A percentile compares a stretch with the other conserved stretches of the same genome.
phyloP scores from a whole-genome alignment of 2,329 filamentous ascomycete genomes.

The Rhinocladiella similis region DNA sequence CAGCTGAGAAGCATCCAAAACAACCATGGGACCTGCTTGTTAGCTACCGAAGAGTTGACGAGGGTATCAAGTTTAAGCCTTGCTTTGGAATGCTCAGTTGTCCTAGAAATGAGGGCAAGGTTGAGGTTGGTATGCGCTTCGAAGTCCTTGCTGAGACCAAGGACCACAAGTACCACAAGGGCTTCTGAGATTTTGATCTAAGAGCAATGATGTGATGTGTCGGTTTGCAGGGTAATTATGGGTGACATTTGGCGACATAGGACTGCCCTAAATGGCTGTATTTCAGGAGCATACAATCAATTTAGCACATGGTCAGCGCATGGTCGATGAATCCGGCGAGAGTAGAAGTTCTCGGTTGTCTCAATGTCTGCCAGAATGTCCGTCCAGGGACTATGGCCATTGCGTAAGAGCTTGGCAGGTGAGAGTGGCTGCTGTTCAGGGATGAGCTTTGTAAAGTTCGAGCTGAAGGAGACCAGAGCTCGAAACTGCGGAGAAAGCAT shows the following conservation, averaged over 20 bases:
- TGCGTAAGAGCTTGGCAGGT: not conserved
- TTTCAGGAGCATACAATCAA: too few relatives aligned
- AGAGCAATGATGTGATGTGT: not conserved
- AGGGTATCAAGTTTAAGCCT: slow-evolving; percentile 63
- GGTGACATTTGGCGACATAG: too few relatives aligned
- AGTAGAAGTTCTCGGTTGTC: too few relatives aligned
- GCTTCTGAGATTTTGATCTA: slow-evolving; percentile 29
- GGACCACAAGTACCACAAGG: slow-evolving; percentile 54
- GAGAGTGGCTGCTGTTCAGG: not conserved
- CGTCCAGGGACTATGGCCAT: not conserved
- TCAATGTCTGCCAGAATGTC: too few relatives aligned
- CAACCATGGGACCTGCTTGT: slow-evolving; percentile 65
- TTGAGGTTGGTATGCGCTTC: slow-evolving; percentile 60
- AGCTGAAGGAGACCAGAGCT: not conserved
- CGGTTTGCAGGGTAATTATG: too few relatives aligned
- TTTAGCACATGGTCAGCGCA: too few relatives aligned
- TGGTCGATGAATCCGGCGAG: too few relatives aligned
- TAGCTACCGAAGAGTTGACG: slow-evolving; percentile 60
- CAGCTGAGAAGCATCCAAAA: slow-evolving; percentile 57
- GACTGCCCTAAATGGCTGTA: too few relatives aligned
- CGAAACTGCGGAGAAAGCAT: not conserved
- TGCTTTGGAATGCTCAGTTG: slow-evolving; percentile 68
- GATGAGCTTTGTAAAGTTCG: not conserved
- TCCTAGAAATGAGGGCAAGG: slow-evolving; percentile 54
- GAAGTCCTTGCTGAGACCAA: slow-evolving; percentile 59